Evolutionary conservation across 2,329 filamentous ascomycete species (phyloP).

Genomic region (Camillea tinctor): DNA sequence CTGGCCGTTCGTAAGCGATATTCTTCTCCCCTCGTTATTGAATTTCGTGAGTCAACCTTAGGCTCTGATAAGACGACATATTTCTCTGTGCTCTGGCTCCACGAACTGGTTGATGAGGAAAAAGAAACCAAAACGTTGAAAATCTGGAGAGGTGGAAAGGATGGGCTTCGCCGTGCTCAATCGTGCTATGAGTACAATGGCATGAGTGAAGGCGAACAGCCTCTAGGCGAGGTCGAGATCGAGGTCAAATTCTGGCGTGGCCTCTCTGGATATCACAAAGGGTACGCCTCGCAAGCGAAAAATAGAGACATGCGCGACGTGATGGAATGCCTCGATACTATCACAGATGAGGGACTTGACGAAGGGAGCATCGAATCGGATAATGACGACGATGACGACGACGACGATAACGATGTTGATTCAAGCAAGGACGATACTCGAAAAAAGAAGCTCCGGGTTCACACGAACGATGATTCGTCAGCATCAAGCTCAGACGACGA

Average conservation of each 20-base stretch:
- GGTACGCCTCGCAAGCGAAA: slow-evolving; percentile 48
- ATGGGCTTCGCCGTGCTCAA: slow-evolving; percentile 38
- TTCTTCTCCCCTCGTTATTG: slow-evolving; percentile 52
- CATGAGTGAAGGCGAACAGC: slow-evolving; percentile 53
- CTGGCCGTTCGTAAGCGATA: slow-evolving; percentile 63
- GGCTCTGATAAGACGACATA: slow-evolving; percentile 56
- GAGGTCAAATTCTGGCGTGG: slow-evolving; percentile 61
- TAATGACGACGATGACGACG: slow-evolving; percentile 17
- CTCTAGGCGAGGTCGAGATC: slow-evolving; percentile 57
- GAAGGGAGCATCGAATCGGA: slow-evolving; percentile 15
- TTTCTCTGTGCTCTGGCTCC: slow-evolving; percentile 66
- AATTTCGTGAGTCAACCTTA: slow-evolving; percentile 57
- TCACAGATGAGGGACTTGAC: slow-evolving; percentile 53
- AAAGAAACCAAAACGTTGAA: slow-evolving; percentile 56
- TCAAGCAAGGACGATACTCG: slow-evolving; percentile 18
- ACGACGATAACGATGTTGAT: slow-evolving; percentile 22
- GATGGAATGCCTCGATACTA: slow-evolving; percentile 63
- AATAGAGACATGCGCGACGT: slow-evolving; percentile 56
- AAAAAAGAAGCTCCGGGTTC: slow-evolving; percentile 31
- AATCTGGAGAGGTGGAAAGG: slow-evolving; percentile 66
- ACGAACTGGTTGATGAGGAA: slow-evolving; percentile 68
- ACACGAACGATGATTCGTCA: slow-evolving; percentile 35
- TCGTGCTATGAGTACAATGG: slow-evolving; percentile 36
- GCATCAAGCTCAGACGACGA: slow-evolving; percentile 33
- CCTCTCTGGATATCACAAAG: slow-evolving; percentile 57